Base-by-base conservation (phyloP, 2,329 filamentous ascomycete genomes). In the Fusarium sp. region DNA sequence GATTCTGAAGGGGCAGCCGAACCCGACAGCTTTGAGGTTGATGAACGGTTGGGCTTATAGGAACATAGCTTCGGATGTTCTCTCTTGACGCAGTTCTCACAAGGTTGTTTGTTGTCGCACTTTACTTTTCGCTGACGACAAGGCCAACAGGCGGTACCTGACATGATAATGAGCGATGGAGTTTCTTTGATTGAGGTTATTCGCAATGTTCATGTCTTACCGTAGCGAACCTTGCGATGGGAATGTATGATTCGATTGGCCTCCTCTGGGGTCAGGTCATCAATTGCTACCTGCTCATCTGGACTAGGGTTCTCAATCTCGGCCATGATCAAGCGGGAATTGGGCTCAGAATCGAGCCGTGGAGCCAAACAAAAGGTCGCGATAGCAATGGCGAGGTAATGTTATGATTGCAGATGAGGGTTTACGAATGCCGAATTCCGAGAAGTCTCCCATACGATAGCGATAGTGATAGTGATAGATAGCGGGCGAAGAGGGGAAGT, bases 41-140 rank as follows among this genome's bases (percentile, higher is more conserved):
- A 80, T 73, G 76, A 80, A 77, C 78, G 78, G 75, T 90, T 91
- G 16, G 89, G 89, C 75, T 90, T 90, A 79, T 91, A 91, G 28
- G 88, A 90, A 75, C 89, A 91, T 50, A 91, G 81, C 77, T 87
- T 84, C 4, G 88, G 84, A 70, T 91, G 89, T 62, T 91, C 88
- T 56, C 89, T 81, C 80, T 90, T 90, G 74, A 89, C 84, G 74
- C 89, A 91, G 75, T 91, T 91, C 74, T 91, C 88, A 77, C 89
- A 91, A 1, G 89, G 89, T 74, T 89, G 85, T 76, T 90, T 88
- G 77, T 90, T 91, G 80, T 91, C 88, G 76, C 89, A 91, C 79
- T 91, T 91, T 39, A 91, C 89, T 78, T 91, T 91, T 68, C 89
- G 84, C 77, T 91, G 89, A 44, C 89, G 84, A 75, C 89, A 91